These are phyloP conservation scores for Ogataea sp. DNA, from an alignment of 805 yeast genomes.

Conservation along the genomic window DNA sequence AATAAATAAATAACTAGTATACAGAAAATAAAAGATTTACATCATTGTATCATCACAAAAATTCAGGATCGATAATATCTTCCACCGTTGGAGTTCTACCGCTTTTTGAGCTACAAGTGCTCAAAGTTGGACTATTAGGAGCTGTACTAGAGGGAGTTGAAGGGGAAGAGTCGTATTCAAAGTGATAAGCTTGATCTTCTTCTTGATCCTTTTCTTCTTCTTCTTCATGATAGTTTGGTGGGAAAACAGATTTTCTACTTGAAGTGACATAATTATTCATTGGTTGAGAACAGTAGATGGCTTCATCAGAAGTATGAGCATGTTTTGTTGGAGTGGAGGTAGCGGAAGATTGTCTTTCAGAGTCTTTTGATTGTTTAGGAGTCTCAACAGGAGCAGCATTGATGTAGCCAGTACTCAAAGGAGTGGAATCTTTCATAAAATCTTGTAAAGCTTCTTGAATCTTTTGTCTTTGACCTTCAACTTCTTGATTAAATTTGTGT, in stretches of 20 bases:
- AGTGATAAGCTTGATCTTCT: not conserved
- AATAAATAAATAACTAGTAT: not conserved
- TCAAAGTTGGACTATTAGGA: not conserved
- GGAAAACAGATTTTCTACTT: not conserved
- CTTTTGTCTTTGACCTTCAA: conserved; percentile 1
- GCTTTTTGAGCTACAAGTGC: conserved; percentile 3
- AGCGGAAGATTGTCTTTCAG: no score
- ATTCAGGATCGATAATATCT: conserved; percentile 15
- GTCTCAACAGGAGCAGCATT: not conserved
- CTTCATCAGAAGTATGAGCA: not conserved
- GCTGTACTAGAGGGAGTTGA: not conserved
- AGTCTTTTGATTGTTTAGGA: not conserved
- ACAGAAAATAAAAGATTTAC: not conserved
- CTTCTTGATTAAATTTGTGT: not conserved
- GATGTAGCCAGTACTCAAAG: not conserved
- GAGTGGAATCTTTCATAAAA: not conserved
- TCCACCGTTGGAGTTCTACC: conserved; percentile 13
- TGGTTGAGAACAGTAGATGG: not conserved
- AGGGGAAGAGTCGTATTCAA: not conserved
- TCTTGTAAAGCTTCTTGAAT: not conserved
- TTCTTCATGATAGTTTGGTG: not conserved
- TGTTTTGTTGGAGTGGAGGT: no score
- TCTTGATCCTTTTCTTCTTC: not conserved
- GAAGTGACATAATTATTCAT: not conserved
- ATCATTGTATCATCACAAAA: not conserved